Evolutionary conservation across 2,329 filamentous ascomycete genomes (phyloP).

Genomic region (Eutypa lata): DNA sequence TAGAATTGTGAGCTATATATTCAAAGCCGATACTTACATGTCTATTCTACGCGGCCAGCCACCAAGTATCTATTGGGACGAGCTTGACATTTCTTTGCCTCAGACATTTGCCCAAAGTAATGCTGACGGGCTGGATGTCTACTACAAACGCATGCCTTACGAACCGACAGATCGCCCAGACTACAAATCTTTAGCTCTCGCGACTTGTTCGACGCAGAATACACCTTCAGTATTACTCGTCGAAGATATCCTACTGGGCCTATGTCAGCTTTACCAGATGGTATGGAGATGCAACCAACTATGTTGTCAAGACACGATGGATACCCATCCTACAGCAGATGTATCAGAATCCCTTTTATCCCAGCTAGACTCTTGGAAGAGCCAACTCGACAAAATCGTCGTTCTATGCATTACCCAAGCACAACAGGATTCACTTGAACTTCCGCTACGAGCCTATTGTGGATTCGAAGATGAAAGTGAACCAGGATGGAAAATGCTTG

Average conservation of each 20-base stretch:
- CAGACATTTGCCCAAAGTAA: constrained; percentile 1
- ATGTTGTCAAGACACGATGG: too few species aligned
- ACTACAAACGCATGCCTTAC: background rate
- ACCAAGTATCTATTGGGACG: constrained; percentile 1
- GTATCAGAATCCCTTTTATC: background rate
- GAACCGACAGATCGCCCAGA: background rate
- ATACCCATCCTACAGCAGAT: background rate
- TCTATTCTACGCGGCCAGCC: background rate
- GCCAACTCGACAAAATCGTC: background rate
- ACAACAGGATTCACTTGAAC: background rate
- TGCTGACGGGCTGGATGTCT: background rate
- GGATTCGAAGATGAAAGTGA: background rate
- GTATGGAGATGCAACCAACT: background rate
- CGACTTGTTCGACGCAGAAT: background rate
- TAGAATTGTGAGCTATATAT: background rate
- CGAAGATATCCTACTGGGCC: constrained; percentile 5
- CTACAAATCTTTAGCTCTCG: background rate
- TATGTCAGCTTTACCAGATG: background rate
- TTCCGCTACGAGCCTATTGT: background rate
- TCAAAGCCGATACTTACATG: constrained; percentile 1
- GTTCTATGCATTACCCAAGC: background rate
- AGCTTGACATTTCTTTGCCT: constrained; percentile 1
- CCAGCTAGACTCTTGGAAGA: background rate
- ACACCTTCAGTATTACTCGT: background rate
- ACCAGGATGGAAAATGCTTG: background rate